Conservation (phyloP, 2,329 filamentous ascomycete genomes). For the Madurella mycetomatis region DNA sequence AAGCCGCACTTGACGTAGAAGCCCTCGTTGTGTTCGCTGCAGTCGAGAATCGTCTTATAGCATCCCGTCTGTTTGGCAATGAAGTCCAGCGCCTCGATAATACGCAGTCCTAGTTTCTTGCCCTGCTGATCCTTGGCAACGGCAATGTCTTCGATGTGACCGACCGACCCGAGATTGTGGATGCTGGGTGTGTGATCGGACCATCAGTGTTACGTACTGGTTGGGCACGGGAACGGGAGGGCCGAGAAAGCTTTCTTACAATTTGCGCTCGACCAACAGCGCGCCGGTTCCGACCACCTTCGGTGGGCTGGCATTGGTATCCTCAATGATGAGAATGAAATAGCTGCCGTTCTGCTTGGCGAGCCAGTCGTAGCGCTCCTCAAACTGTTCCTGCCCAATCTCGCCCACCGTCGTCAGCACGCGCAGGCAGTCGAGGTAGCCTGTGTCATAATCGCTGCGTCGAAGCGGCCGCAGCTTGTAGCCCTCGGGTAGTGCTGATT, state of each 20-base stretch:
- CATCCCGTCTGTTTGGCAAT: slow-evolving; percentile 86
- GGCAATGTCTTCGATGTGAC: slow-evolving; percentile 97
- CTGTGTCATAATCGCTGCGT: slow-evolving; percentile 69
- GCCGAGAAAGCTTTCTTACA: slow-evolving; percentile 50
- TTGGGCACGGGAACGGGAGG: neutral
- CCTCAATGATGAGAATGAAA: slow-evolving; percentile 81
- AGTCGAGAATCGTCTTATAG: slow-evolving; percentile 97
- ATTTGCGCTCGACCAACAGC: slow-evolving; percentile 89
- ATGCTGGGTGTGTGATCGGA: slow-evolving; percentile 49
- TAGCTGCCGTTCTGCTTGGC: slow-evolving; percentile 68
- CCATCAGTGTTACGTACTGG: slow-evolving; percentile 4
- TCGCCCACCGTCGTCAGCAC: slow-evolving; percentile 93
- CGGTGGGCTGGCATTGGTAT: slow-evolving; percentile 51
- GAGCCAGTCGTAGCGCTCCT: slow-evolving; percentile 80
- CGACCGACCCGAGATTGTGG: slow-evolving; percentile 75
- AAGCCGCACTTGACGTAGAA: slow-evolving; percentile 99
- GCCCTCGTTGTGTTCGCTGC: slow-evolving; percentile 91
- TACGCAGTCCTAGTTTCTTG: slow-evolving; percentile 87
- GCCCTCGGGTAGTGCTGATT: slow-evolving; percentile 67
- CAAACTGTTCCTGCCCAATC: slow-evolving; percentile 69
- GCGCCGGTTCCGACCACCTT: slow-evolving; percentile 86
- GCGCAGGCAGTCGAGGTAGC: slow-evolving; percentile 86
- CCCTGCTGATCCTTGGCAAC: slow-evolving; percentile 94
- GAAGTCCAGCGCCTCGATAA: slow-evolving; percentile 90
- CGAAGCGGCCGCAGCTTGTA: slow-evolving; percentile 81